Percentiles rank a stretch among this genome's conserved stretches.
These are phyloP conservation scores for Volvox reticuliferus DNA, from an alignment of 139 green algal species.

Conservation along the genomic window DNA sequence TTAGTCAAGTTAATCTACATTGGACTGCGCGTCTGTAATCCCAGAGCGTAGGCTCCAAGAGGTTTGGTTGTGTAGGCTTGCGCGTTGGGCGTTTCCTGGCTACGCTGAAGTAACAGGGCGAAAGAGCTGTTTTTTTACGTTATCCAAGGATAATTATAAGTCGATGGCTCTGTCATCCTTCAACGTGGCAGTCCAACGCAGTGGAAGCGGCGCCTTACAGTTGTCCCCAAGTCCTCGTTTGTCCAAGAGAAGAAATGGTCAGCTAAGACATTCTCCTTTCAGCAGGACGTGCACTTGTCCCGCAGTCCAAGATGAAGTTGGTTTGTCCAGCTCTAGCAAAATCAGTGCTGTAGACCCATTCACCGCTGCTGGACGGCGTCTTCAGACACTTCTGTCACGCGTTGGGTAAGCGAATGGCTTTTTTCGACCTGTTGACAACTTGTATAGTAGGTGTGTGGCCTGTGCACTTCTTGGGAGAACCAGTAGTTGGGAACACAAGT, in stretches of 20 bases:
- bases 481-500: too few relatives aligned
- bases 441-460: background rate
- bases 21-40: too few relatives aligned
- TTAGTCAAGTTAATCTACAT: too few relatives aligned
- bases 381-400: slow-evolving; percentile 28
- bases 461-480: background rate
- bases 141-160: background rate
- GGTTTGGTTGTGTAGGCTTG: too few relatives aligned
- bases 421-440: background rate
- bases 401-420: slow-evolving; percentile 14
- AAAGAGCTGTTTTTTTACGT: background rate
- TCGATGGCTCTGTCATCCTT: slow-evolving; percentile 11
- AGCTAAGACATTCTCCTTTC: background rate
- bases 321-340: background rate
- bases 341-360: slow-evolving; percentile 6
- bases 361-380: slow-evolving; percentile 5
- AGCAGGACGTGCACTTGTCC: slow-evolving; percentile 16
- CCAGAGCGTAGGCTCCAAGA: too few relatives aligned
- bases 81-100: too few relatives aligned
- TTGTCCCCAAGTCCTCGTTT: background rate
- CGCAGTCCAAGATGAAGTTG: background rate
- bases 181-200: background rate
- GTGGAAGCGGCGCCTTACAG: slow-evolving; percentile 3
- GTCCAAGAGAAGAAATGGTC: background rate
- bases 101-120: background rate